A percentile compares a stretch with the other conserved stretches of the same genome.
These are phyloP conservation scores for Chamaecrista fasciculata DNA, from an alignment of 306 rosid genomes.

Conservation along the genomic window DNA sequence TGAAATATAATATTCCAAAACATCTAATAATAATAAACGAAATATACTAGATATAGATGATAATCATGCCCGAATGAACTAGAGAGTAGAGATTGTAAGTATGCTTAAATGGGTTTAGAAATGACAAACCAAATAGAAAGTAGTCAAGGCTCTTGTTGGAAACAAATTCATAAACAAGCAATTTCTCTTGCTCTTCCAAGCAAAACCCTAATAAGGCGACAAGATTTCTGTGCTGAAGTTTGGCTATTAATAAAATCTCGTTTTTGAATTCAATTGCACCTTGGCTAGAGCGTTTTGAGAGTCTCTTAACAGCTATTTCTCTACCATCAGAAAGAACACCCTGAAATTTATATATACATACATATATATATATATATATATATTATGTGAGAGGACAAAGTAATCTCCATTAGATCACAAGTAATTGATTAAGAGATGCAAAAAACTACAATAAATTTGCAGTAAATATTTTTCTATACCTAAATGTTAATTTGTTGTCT, in stretches of 20 bases:
- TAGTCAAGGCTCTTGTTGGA: background rate
- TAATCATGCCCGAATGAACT: too few species aligned
- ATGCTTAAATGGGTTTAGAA: background rate
- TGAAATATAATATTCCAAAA: background rate
- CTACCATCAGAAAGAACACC: conserved; percentile 38
- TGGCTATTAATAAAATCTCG: background rate
- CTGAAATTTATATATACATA: conserved; percentile 8
- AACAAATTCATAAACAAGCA: background rate
- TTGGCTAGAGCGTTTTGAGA: background rate
- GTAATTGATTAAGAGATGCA: too few species aligned
- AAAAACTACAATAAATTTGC: background rate
- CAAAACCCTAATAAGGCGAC: background rate
- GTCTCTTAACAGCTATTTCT: conserved; percentile 26
- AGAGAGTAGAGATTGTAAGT: too few species aligned
- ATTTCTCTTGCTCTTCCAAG: background rate
- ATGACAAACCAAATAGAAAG: background rate
- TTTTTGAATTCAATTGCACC: background rate
- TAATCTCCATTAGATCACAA: too few species aligned
- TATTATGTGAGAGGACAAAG: too few species aligned
- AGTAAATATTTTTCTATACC: background rate
- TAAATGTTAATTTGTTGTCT: too few species aligned
- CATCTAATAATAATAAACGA: background rate
- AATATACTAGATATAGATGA: too few species aligned
- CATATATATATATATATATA: background rate
- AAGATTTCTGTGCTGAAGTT: background rate